These are phyloP conservation scores for Kalmanozyma brasiliensis DNA, from an alignment of 1,284 basidiomycete species.

Conservation along the genomic window DNA sequence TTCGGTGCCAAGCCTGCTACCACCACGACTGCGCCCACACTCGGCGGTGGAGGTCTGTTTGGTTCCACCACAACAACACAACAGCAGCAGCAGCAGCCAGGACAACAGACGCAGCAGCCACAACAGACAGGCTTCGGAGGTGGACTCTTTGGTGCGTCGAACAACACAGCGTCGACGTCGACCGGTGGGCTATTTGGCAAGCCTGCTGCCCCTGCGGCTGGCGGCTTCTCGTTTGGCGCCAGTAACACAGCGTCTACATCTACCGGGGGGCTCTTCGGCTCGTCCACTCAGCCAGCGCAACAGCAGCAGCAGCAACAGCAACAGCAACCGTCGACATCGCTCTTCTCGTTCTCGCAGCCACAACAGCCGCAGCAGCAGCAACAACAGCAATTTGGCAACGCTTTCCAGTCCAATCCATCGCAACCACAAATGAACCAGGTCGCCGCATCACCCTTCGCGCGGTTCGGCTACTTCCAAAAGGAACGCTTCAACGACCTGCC, in stretches of 20 bases:
- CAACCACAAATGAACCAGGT: conserved; percentile 27
- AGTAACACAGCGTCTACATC: conserved; percentile 21
- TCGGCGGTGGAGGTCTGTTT: conserved; percentile 37
- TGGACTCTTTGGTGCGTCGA: conserved; percentile 34
- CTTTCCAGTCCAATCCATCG: conserved; percentile 11
- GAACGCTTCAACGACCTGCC: conserved; percentile 66
- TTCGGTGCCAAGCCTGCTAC: conserved; percentile 42
- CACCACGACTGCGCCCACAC: conserved; percentile 22
- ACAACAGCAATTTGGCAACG: conserved; percentile 8
- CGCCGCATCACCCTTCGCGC: conserved; percentile 47
- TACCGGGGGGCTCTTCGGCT: conserved; percentile 23
- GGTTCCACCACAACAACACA: conserved; percentile 24
- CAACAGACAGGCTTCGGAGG: conserved; percentile 22
- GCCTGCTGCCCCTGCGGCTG: conserved; percentile 14
- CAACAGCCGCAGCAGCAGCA: conserved; percentile 29
- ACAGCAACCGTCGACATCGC: conserved; percentile 17
- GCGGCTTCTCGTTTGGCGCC: conserved; percentile 47
- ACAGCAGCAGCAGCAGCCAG: conserved; percentile 11
- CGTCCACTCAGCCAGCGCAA: conserved; percentile 15
- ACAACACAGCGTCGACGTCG: conserved; percentile 20
- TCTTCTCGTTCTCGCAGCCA: conserved; percentile 18
- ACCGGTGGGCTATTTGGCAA: conserved; percentile 41
- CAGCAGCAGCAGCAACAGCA: conserved; percentile 32
- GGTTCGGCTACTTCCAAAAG: conserved; percentile 59
- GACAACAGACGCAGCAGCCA: conserved; percentile 20